phyloP scores from a whole-genome alignment of 257 asterid species.

The Thymus quinquecostatus region DNA sequence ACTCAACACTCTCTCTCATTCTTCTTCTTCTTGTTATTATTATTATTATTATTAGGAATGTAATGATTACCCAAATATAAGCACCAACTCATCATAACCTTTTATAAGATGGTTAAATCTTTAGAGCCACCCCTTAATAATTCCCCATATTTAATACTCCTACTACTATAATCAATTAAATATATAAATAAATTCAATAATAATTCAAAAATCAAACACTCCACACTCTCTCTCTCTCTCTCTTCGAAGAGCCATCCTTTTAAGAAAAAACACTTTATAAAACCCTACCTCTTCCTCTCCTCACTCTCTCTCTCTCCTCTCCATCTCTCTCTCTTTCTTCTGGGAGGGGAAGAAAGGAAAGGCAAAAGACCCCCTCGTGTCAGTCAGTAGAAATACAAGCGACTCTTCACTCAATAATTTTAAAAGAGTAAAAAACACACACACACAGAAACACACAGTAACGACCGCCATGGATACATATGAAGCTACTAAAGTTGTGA shows the following conservation, averaged over 20 bases:
- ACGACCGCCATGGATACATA: conserved; percentile 63
- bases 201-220: neutral
- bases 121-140: conserved; percentile 41
- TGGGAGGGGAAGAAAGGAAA: conserved; percentile 37
- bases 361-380: conserved; percentile 21
- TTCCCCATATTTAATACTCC: conserved; percentile 44
- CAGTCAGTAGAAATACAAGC: neutral
- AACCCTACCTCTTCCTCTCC: conserved; percentile 26
- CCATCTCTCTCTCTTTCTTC: conserved; percentile 31
- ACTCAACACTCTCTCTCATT: neutral
- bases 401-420: neutral
- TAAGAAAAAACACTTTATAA: conserved; percentile 19
- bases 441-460: neutral
- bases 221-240: neutral
- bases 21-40: neutral
- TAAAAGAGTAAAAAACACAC: neutral
- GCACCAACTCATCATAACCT: conserved; percentile 63
- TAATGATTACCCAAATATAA: conserved; percentile 59
- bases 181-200: too few relatives aligned
- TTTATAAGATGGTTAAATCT: conserved; percentile 49
- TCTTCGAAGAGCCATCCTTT: conserved; percentile 31
- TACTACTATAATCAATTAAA: too few relatives aligned
- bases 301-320: conserved; percentile 7
- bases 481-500: conserved; percentile 80
- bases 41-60: neutral